A percentile compares a stretch with the other conserved stretches of the same genome.
Conservation (phyloP, 2,329 filamentous ascomycete species). For the Hymenoscyphus repandus region DNA sequence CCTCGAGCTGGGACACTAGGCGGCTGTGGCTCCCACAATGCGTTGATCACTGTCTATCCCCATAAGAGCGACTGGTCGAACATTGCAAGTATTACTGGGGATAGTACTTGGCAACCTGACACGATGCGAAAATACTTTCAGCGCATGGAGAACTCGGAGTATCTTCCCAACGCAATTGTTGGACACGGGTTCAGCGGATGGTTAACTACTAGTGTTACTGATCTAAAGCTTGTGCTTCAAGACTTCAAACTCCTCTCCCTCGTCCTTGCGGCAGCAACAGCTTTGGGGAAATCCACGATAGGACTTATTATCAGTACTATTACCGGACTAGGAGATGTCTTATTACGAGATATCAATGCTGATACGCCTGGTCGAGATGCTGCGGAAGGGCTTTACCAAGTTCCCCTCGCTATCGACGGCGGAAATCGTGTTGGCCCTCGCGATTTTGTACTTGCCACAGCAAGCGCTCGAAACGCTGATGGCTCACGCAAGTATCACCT, state of each 20-base stretch:
- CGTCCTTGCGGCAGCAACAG: constrained; percentile 14
- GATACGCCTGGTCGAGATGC: constrained; percentile 14
- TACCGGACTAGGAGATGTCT: constrained; percentile 7
- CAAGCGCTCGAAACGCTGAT: constrained; percentile 17
- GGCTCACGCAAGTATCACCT: constrained; percentile 18
- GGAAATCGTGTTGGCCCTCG: constrained; percentile 19
- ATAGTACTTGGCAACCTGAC: constrained; percentile 11
- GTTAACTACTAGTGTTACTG: constrained; percentile 1
- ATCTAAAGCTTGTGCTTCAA: constrained; percentile 3
- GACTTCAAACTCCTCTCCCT: constrained; percentile 14
- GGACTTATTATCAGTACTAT: constrained; percentile 5
- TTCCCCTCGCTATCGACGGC: constrained; percentile 17
- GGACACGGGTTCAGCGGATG: constrained; percentile 12
- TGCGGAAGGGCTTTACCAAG: constrained; percentile 20
- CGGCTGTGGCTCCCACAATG: constrained; percentile 20
- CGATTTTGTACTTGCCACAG: constrained; percentile 23
- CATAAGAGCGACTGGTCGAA: constrained; percentile 15
- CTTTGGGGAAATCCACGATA: constrained; percentile 12
- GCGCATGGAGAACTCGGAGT: constrained; percentile 8
- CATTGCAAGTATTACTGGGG: constrained; percentile 13
- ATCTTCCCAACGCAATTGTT: constrained; percentile 9
- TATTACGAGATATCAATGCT: constrained; percentile 23
- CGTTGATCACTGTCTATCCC: constrained; percentile 14
- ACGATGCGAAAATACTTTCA: constrained; percentile 11
- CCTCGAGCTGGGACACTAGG: constrained; percentile 25